A percentile compares a stretch with the other conserved stretches of the same genome.
Conservation (phyloP, 2,329 filamentous ascomycete genomes). For the Sporothrix euskadiensis region DNA sequence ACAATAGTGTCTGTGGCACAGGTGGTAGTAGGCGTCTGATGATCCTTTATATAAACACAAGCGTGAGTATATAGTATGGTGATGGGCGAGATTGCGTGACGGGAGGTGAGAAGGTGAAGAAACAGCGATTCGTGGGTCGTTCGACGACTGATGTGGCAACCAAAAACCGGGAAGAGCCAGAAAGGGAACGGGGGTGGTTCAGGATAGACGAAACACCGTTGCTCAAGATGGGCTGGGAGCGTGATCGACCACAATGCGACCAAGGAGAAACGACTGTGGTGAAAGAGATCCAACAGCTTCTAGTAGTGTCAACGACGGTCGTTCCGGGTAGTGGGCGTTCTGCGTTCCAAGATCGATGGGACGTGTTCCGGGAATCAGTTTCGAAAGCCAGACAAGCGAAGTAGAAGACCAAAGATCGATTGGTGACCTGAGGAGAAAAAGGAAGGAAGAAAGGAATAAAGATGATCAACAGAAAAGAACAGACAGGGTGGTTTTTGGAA, state of each 20-base stretch:
- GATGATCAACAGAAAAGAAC: slow-evolving; percentile 4
- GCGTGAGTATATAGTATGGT: background rate
- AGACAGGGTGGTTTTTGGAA: slow-evolving; percentile 19
- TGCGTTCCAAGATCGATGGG: slow-evolving; percentile 16
- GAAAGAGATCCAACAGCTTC: background rate
- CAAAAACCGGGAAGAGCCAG: background rate
- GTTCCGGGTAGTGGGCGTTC: slow-evolving; percentile 9
- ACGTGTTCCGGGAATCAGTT: slow-evolving; percentile 28
- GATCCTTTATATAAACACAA: slow-evolving; percentile 23
- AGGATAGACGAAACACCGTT: slow-evolving; percentile 29
- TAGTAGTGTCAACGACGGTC: background rate
- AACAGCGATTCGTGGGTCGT: slow-evolving; percentile 18
- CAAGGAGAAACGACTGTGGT: slow-evolving; percentile 29
- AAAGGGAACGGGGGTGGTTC: slow-evolving; percentile 11
- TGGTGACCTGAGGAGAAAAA: background rate
- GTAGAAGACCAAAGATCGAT: slow-evolving; percentile 1
- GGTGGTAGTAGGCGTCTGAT: slow-evolving; percentile 6
- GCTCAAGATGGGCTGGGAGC: slow-evolving; percentile 28
- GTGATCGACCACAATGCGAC: slow-evolving; percentile 35
- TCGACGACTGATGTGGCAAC: slow-evolving; percentile 25
- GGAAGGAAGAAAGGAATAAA: background rate
- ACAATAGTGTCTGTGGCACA: slow-evolving; percentile 20
- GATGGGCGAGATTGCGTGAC: background rate
- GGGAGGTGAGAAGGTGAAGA: background rate
- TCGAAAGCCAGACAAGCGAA: slow-evolving; percentile 13